Base-by-base conservation (phyloP, 1,284 basidiomycete genomes). In the Takashimella tepidaria region DNA sequence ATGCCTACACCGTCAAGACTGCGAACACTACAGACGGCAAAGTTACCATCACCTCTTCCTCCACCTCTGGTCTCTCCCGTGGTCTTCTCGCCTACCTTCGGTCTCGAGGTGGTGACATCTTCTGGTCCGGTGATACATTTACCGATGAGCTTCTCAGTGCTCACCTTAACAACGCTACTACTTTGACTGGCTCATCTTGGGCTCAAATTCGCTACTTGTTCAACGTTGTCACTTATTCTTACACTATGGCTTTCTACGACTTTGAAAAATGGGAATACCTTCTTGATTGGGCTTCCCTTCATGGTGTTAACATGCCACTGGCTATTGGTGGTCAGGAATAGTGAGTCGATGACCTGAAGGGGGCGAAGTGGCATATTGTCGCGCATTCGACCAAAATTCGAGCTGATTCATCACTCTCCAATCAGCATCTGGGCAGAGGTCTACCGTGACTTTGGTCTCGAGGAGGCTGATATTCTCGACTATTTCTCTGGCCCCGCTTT, bases 151-250 rank as follows among this genome's bases (percentile, higher is more conserved):
- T 27, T 11, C 27, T 50, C 20, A 16, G 31, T 37, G 21, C 11
- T 11, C 5, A 26, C 16, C 8, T 31, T 19, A 24, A 6, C 3
- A 20, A 31, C 19, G 21, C 26, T 3, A 13, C 23, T 20, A 23
- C 21, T 13, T 19, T 42, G 3, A 16, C 12, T 12, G 55, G 55
- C 23, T 22, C 27, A 4, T 26, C 47, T 12, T 58, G 57, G 57
- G 57, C 53, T 5, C 16, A 76, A 50, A 74, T 78, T 67, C 49
- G 57, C 13, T 50, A 55, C 50, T 47, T 58, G 19, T 31, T 58
- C 26, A 79, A 79, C 58, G 78, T 77, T 5, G 77, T 78, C 53
- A 79, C 78, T 2, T 79, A 78, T 56, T 68, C 68, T 54, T 80
- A 79, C 61, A 77, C 77, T 1, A 63, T 74, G 6, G 73, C 74